These are phyloP conservation scores for Porodaedalea pini DNA, from an alignment of 1,284 basidiomycete species.

Conservation along the genomic window DNA sequence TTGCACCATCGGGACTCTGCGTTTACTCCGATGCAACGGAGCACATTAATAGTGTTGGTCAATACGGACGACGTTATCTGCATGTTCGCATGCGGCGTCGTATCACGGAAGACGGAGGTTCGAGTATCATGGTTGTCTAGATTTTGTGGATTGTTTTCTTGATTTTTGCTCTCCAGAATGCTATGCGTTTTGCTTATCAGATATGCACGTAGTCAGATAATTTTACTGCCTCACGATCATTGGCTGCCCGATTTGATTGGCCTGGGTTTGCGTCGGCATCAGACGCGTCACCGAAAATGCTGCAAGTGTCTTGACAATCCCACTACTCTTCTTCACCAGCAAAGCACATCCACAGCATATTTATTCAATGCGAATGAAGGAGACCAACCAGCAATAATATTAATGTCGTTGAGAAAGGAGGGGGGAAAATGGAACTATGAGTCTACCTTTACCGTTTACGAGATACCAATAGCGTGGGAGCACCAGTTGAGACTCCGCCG, in stretches of 20 bases:
- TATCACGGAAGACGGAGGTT: constrained; percentile 12
- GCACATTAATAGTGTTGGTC: neutral
- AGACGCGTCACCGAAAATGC: too few species aligned
- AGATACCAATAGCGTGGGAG: neutral
- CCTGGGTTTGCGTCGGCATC: too few species aligned
- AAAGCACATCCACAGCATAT: too few species aligned
- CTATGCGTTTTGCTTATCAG: neutral
- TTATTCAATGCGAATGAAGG: too few species aligned
- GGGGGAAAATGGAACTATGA: neutral
- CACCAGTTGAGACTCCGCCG: constrained; percentile 9
- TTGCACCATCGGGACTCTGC: constrained; percentile 12
- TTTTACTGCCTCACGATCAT: too few species aligned
- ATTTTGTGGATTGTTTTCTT: neutral
- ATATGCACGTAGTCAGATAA: neutral
- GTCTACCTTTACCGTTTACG: too few species aligned
- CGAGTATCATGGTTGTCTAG: constrained; percentile 6
- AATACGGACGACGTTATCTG: constrained; percentile 11
- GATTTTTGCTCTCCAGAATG: neutral
- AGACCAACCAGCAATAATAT: too few species aligned
- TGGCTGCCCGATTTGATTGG: too few species aligned
- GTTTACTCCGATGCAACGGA: neutral
- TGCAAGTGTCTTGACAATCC: too few species aligned
- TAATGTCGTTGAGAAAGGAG: too few species aligned
- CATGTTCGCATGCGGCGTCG: neutral
- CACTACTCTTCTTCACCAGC: too few species aligned